phyloP scores from a whole-genome alignment of 495 filamentous ascomycete species.

The Amniculicola lignicola region DNA sequence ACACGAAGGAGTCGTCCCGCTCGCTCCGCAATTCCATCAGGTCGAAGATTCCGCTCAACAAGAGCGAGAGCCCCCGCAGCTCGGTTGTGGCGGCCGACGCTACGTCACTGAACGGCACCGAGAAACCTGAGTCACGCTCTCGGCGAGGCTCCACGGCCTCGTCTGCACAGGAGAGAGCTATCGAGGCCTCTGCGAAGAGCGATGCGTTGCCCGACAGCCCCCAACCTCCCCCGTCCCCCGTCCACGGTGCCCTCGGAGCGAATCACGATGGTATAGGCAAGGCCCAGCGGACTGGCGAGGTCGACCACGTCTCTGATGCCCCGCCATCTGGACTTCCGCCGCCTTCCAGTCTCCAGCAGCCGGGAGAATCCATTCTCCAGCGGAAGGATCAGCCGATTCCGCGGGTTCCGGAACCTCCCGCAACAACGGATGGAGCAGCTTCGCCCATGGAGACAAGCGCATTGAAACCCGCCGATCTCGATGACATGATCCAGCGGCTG shows the following conservation, averaged over 20 bases:
- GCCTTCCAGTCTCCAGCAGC: constrained; percentile 51
- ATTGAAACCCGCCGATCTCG: constrained; percentile 85
- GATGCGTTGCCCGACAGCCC: constrained; percentile 52
- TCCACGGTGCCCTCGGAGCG: constrained; percentile 72
- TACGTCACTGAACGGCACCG: constrained; percentile 48
- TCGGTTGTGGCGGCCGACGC: constrained; percentile 58
- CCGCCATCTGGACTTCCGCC: constrained; percentile 64
- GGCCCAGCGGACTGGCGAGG: constrained; percentile 82
- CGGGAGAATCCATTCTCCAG: constrained; percentile 76
- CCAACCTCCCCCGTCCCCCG: constrained; percentile 84
- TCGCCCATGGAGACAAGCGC: constrained; percentile 65
- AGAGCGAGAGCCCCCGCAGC: constrained; percentile 76
- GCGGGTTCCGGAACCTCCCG: constrained; percentile 21
- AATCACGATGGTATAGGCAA: constrained; percentile 75
- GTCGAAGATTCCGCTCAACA: constrained; percentile 70
- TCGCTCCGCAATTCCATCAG: constrained; percentile 72
- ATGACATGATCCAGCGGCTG: constrained; percentile 94
- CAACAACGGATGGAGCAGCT: constrained; percentile 31
- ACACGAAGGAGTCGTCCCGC: constrained; percentile 90
- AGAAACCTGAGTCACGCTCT: constrained; percentile 61
- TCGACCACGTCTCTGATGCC: constrained; percentile 92
- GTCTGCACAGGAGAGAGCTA: constrained; percentile 32
- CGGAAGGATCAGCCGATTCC: constrained; percentile 56
- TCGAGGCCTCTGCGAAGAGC: constrained; percentile 34
- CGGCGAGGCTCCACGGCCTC: constrained; percentile 42